Conservation (phyloP, 306 rosid genomes). For the Vachellia pachyceras region DNA sequence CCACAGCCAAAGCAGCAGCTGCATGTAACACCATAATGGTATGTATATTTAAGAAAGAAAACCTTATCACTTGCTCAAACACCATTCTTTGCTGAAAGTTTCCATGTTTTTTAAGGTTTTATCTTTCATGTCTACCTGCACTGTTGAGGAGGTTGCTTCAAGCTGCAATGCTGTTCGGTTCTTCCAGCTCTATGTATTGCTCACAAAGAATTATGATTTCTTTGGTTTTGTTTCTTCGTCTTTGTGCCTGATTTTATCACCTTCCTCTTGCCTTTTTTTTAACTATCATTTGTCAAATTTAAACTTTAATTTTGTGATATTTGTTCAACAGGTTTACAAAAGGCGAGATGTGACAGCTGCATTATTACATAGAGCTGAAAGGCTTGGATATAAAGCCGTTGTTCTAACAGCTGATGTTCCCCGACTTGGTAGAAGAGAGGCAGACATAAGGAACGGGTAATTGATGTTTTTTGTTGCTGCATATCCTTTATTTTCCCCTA, state of each 20-base stretch:
- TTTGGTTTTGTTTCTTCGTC: background rate
- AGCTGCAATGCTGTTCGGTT: conserved; percentile 78
- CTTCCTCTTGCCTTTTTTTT: background rate
- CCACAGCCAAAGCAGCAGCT: conserved; percentile 82
- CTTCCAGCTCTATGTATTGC: conserved; percentile 69
- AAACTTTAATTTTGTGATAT: background rate
- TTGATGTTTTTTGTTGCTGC: background rate
- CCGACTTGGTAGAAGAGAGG: conserved; percentile 71
- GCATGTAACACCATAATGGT: conserved; percentile 73
- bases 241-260: background rate
- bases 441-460: conserved; percentile 71
- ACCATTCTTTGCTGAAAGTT: conserved; percentile 5
- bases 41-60: conserved; percentile 42
- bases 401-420: conserved; percentile 68
- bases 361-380: conserved; percentile 64
- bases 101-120: conserved; percentile 42
- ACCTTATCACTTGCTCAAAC: background rate
- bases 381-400: conserved; percentile 63
- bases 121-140: conserved; percentile 55
- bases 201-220: conserved; percentile 17
- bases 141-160: conserved; percentile 71
- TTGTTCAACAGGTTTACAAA: conserved; percentile 54
- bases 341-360: conserved; percentile 56
- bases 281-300: background rate
- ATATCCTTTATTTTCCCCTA: background rate